These are phyloP conservation scores for Brassica nigra DNA, from an alignment of 345 rosid species.

Conservation along the genomic window DNA sequence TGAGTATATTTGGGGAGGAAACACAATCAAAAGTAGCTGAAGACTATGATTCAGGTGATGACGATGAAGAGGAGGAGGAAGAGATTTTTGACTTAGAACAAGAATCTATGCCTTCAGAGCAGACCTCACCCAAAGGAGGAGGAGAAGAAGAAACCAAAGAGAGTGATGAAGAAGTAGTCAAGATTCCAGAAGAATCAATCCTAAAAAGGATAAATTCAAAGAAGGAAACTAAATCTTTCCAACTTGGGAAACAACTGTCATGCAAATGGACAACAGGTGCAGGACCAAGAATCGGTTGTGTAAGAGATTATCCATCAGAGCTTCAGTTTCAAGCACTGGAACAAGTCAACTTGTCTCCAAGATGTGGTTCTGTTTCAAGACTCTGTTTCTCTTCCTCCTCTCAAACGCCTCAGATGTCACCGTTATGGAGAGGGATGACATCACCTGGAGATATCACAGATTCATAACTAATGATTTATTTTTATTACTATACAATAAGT, in stretches of 20 bases:
- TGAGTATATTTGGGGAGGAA: neutral
- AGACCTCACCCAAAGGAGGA: conserved; percentile 16
- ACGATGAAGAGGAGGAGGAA: conserved; percentile 40
- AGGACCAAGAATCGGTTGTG: conserved; percentile 92
- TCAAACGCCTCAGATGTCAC: conserved; percentile 40
- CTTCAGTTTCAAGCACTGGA: conserved; percentile 88
- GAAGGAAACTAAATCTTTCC: conserved; percentile 61
- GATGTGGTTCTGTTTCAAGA: conserved; percentile 47
- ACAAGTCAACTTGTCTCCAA: conserved; percentile 83
- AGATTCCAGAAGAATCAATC: conserved; percentile 51
- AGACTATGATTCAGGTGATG: conserved; percentile 49
- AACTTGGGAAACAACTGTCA: conserved; percentile 79
- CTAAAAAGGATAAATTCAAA: conserved; percentile 65
- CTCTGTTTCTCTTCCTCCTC: conserved; percentile 42
- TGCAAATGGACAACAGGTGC: conserved; percentile 97
- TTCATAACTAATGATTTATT: conserved; percentile 15
- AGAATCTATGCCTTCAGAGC: conserved; percentile 32
- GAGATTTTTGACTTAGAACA: conserved; percentile 23
- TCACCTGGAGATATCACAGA: conserved; percentile 33
- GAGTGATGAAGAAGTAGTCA: conserved; percentile 36
- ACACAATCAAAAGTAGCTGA: conserved; percentile 23
- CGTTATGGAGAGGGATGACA: conserved; percentile 37
- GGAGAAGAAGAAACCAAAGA: conserved; percentile 37
- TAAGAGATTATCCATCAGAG: conserved; percentile 78
- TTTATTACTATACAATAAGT: conserved; percentile 11